phyloP scores from a whole-genome alignment of 2,329 filamentous ascomycete genomes.

The Microascus cirrosus region DNA sequence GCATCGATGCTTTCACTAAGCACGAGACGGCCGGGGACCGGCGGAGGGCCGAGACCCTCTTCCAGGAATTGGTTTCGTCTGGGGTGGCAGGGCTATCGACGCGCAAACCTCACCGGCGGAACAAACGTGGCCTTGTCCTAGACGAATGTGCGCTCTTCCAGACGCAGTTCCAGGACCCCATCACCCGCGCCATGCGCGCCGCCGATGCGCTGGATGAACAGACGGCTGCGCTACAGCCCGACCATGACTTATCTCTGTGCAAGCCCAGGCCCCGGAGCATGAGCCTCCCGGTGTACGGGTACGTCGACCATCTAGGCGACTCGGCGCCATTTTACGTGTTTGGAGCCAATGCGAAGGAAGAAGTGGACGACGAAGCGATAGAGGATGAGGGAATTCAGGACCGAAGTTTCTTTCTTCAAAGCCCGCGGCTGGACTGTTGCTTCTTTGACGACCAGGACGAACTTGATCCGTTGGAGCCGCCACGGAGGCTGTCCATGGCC shows the following conservation, averaged over 20 bases:
- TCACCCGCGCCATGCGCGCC: conserved; percentile 43
- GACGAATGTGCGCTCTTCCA: not conserved
- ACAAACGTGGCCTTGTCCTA: not conserved
- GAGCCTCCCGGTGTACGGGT: conserved; percentile 36
- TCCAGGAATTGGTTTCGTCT: conserved; percentile 36
- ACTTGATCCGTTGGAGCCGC: conserved; percentile 11
- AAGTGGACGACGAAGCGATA: not conserved
- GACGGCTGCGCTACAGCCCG: conserved; percentile 41
- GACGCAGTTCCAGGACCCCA: conserved; percentile 28
- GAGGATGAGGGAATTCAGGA: not conserved
- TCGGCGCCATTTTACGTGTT: conserved; percentile 37
- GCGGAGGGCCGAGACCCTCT: conserved; percentile 36
- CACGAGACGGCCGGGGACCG: conserved; percentile 38
- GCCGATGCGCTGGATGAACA: conserved; percentile 46
- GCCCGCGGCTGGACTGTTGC: conserved; percentile 17
- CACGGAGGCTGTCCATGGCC: conserved; percentile 7
- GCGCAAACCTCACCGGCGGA: not conserved
- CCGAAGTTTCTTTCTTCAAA: conserved; percentile 4
- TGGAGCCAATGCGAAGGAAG: conserved; percentile 15
- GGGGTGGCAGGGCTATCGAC: conserved; percentile 27
- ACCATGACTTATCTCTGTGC: conserved; percentile 32
- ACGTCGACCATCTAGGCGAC: conserved; percentile 29
- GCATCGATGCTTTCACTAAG: conserved; percentile 41
- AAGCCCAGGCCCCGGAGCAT: conserved; percentile 32
- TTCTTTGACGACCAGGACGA: conserved; percentile 14